Evolutionary conservation across 2,329 filamentous ascomycete genomes (phyloP), one percentile per base, ranked within the genome.

Genomic region (Ophiobolus disseminans): DNA sequence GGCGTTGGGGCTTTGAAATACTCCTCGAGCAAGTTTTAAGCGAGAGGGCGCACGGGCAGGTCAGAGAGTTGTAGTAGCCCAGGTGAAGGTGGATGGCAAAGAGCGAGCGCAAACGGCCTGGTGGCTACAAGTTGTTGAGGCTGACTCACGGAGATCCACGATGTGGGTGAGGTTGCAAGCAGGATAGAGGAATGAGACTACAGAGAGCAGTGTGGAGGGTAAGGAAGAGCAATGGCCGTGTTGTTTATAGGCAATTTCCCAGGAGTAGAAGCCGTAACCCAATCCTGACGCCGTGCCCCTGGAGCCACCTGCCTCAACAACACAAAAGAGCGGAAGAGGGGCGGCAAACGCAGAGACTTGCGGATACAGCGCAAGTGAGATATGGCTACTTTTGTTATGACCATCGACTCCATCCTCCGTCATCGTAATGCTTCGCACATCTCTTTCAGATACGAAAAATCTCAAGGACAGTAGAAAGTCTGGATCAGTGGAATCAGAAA

Each of bases 31-130:
- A 13, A 14, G 16, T 40, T 10, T 54, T 7, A 30, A 40, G 22
- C 35, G 31, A 16, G 11, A 5, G n/a, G 4, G 14, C 19, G 26
- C 31, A 17, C 23, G 19, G 16, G 38, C n/a, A 10, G 17, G n/a
- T 40, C 21, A 30, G 36, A 11, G 13, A 9, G 14, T 9, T 43
- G 49, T 48, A 42, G 45, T 23, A 34, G 36, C 23, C 42, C 17
- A 25, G 40, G 42, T 50, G 45, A 50, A 48, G 32, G 45, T 32
- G n/a, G 16, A 30, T 21, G 40, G 11, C 14, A 25, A 40, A 5
- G 6, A 20, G 23, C 13, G 34, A 20, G 17, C 25, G 19, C 25
- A 22, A 20, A 16, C 23, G 22, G 36, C 20, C 11, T 21, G 34
- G 13, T 30, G 36, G 32, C 25, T 42, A 32, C 48, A 49, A 20